A percentile compares a stretch with the other conserved stretches of the same genome.
Conservation (phyloP, 306 rosid species). For the Biancaea sappan region DNA sequence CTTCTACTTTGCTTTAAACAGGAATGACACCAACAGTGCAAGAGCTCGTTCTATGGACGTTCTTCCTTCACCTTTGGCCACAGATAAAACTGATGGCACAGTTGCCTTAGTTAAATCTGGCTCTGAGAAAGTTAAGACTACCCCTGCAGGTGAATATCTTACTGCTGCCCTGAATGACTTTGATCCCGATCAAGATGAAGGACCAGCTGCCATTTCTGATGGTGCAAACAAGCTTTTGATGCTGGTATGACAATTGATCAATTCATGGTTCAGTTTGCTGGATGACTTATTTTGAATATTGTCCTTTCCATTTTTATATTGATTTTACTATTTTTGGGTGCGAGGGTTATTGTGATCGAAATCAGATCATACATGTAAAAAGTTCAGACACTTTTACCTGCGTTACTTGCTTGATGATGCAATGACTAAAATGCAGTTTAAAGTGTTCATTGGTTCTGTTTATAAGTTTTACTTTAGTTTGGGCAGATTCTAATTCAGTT, state of each 20-base stretch:
- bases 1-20: constrained; percentile 46
- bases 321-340: neutral
- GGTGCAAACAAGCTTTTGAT: constrained; percentile 98
- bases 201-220: constrained; percentile 95
- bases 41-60: constrained; percentile 57
- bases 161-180: constrained; percentile 92
- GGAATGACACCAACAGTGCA: constrained; percentile 53
- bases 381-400: neutral
- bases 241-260: constrained; percentile 69
- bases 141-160: constrained; percentile 99
- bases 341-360: neutral
- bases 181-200: constrained; percentile 93
- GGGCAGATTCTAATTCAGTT: constrained; percentile 17
- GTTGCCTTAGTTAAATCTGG: constrained; percentile 86
- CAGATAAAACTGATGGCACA: constrained; percentile 73
- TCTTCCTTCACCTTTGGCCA: constrained; percentile 62
- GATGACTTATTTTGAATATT: constrained; percentile 13
- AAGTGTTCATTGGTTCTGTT: neutral
- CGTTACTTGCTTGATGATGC: neutral
- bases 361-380: constrained; percentile 2
- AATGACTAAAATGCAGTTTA: neutral
- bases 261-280: constrained; percentile 24
- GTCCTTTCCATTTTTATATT: constrained; percentile 20
- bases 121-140: constrained; percentile 66
- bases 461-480: neutral